Evolutionary conservation across 257 asterid genomes (phyloP).

Genomic region (Coffea canephora): DNA sequence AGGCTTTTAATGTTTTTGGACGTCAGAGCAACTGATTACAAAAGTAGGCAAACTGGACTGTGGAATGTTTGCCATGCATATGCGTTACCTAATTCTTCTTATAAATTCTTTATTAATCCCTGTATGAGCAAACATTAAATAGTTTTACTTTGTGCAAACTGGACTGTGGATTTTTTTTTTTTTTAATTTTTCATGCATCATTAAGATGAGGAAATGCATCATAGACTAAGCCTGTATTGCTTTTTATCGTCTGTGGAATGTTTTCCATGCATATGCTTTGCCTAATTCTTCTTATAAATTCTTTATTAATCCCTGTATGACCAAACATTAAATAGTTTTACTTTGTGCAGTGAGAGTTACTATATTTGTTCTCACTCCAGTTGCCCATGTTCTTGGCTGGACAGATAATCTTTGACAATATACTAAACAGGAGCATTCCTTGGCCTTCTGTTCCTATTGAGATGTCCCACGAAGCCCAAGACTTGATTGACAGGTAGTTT

Average conservation of each 20-base stretch:
- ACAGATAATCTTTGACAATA: conserved; percentile 83
- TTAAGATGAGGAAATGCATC: background rate
- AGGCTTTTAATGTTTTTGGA: background rate
- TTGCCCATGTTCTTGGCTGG: conserved; percentile 27
- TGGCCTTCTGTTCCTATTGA: conserved; percentile 85
- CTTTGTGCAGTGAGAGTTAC: background rate
- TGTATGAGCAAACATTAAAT: background rate
- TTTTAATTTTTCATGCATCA: background rate
- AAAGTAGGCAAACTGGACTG: background rate
- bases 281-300: background rate
- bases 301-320: background rate
- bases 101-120: background rate
- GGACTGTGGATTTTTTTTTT: too few relatives aligned
- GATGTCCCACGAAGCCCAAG: conserved; percentile 77
- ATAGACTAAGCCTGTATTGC: background rate
- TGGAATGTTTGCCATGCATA: background rate
- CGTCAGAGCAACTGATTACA: background rate
- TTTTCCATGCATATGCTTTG: background rate
- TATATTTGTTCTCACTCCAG: conserved; percentile 5
- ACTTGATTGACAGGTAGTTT: conserved; percentile 78
- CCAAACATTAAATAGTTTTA: background rate
- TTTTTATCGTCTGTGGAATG: background rate
- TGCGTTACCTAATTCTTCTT: background rate
- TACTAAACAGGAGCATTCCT: conserved; percentile 79
- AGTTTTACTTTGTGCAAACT: background rate